These are phyloP conservation scores for Pichia sp. DNA, from an alignment of 1,139 yeast genomes.

Conservation along the genomic window DNA sequence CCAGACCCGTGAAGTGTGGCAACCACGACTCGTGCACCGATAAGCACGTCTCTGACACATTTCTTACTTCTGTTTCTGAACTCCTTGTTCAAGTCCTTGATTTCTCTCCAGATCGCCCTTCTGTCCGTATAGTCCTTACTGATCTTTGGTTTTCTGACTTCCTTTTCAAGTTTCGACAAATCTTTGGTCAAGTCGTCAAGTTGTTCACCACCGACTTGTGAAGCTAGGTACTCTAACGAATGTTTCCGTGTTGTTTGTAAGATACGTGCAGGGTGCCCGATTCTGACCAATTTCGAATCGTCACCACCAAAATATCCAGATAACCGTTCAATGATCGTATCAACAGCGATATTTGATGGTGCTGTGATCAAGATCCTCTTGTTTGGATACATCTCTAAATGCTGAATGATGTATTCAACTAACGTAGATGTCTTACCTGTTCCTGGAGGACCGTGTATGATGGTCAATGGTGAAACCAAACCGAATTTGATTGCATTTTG, in stretches of 20 bases:
- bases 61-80: conserved; percentile 64
- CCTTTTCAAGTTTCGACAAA: conserved; percentile 57
- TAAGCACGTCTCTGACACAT: conserved; percentile 56
- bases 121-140: conserved; percentile 60
- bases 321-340: conserved; percentile 81
- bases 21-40: conserved; percentile 66
- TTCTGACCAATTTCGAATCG: conserved; percentile 57
- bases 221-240: conserved; percentile 73
- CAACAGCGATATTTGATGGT: conserved; percentile 94
- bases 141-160: conserved; percentile 53
- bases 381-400: conserved; percentile 41
- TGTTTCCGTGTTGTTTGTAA: conserved; percentile 62
- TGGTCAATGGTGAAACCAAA: conserved; percentile 43
- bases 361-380: conserved; percentile 87
- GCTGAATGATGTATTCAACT: conserved; percentile 79
- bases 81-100: conserved; percentile 70
- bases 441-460: conserved; percentile 80
- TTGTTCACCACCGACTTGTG: conserved; percentile 56
- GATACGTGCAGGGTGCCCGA: conserved; percentile 94
- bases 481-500: conserved; percentile 58
- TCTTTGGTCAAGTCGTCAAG: conserved; percentile 55
- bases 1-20: conserved; percentile 91
- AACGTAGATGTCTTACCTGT: conserved; percentile 85
- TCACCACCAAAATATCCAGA: conserved; percentile 34
- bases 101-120: conserved; percentile 63